Base-by-base conservation (phyloP, 1,284 basidiomycete genomes). In the Schizophyllum commune region DNA sequence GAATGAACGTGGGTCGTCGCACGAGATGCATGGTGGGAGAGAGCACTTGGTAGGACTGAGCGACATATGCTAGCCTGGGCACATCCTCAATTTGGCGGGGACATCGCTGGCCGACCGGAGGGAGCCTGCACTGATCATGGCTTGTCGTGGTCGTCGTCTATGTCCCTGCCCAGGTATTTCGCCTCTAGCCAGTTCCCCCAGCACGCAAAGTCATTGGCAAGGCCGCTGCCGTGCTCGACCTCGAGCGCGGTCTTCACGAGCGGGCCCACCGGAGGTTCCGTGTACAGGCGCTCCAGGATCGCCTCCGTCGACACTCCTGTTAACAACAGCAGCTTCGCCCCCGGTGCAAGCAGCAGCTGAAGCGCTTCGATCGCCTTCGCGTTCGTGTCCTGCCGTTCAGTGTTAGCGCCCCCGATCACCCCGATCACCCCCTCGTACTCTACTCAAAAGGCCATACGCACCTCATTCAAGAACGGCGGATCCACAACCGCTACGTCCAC, bases 391-490 rank as follows among this genome's bases (percentile, higher is more conserved):
- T 79, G 59, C 33, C 27, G 39, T 47, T 27, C 27, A 27, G 27
- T 27, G 27, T 27, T 5, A 27, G 27, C 27, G 2, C 27, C 27
- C 27, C 27, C 27, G 39, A 13, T 47, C 39, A 47, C 17, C 13
- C 17, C 39, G 13, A 47, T 11, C 39, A 17, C 39, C 39, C 13
- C 9, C 17, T 47, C 39, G 39, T 3, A 2, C 17, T 2, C 3
- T 8, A 47, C 39, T 3, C 39, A 47, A 3, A 60, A 2, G 33
- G 9, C 5, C 13, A 54, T 34, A 61, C 72, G n/a, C 52, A 77
- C 78, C 69, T 77, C 75, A 56, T 78, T 78, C 51, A 79, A 65
- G 59, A 77, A 79, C 6, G 77, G 77, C 15, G 77, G 78, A 61
- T 79, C 78, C 1, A 72, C 72, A 32, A 78, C 68, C 1, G 69